These are phyloP conservation scores for Tylopilus felleus DNA, from an alignment of 768 basidiomycete genomes.

Conservation along the genomic window DNA sequence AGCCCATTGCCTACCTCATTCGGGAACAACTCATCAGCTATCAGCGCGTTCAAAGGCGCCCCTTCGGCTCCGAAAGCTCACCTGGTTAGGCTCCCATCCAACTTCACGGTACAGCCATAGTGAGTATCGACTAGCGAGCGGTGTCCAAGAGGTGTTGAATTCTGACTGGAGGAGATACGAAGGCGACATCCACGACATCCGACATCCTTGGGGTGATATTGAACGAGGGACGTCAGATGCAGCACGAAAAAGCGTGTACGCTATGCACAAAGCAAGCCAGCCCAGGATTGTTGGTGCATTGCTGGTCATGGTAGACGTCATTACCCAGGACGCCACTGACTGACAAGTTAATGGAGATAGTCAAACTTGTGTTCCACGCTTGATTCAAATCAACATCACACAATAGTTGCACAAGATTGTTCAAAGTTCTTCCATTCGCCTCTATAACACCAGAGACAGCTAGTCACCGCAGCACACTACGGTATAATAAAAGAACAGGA, in stretches of 20 bases:
- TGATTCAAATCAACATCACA: neutral
- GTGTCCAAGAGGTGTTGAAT: slow-evolving; percentile 68
- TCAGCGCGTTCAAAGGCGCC: slow-evolving; percentile 2
- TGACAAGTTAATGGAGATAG: too few species aligned
- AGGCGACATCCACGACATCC: slow-evolving; percentile 96
- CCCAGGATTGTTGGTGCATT: slow-evolving; percentile 14
- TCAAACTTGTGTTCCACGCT: too few species aligned
- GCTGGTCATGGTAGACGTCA: slow-evolving; percentile 10
- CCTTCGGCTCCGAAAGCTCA: slow-evolving; percentile 24
- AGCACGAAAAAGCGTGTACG: slow-evolving; percentile 41
- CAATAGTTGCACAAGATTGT: neutral
- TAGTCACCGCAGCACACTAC: slow-evolving; percentile 32
- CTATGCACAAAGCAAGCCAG: slow-evolving; percentile 37
- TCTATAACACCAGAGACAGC: slow-evolving; percentile 32
- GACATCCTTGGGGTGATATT: slow-evolving; percentile 86
- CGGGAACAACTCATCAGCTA: slow-evolving; percentile 2
- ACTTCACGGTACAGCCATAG: slow-evolving; percentile 91
- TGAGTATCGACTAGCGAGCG: slow-evolving; percentile 69
- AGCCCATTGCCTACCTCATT: slow-evolving; percentile 39
- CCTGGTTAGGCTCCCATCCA: slow-evolving; percentile 72
- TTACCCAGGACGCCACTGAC: neutral
- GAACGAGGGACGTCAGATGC: slow-evolving; percentile 41
- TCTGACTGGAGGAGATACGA: slow-evolving; percentile 73
- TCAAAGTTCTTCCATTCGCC: slow-evolving; percentile 34
- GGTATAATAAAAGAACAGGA: slow-evolving; percentile 35